phyloP scores from a whole-genome alignment of 148 eudicot species.

The Vaccinium myrtillus region DNA sequence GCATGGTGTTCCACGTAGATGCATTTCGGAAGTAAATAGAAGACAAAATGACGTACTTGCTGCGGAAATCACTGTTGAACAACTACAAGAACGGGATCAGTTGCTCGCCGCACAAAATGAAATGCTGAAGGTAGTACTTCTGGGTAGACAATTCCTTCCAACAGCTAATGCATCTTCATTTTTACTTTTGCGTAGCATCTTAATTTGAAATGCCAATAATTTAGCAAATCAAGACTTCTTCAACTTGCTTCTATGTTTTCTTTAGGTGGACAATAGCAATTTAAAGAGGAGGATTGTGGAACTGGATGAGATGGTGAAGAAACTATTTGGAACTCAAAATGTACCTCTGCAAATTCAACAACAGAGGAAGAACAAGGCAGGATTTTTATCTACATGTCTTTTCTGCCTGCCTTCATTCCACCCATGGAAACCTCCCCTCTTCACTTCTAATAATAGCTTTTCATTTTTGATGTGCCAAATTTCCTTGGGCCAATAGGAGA shows the following conservation, averaged over 20 bases:
- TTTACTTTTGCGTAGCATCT: not conserved
- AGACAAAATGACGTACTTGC: constrained; percentile 45
- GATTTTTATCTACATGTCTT: constrained; percentile 6
- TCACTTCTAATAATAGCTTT: not conserved
- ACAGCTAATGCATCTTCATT: not conserved
- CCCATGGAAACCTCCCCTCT: not conserved
- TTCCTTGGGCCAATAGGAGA: constrained; percentile 18
- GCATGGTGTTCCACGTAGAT: constrained; percentile 30
- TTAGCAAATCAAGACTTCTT: not conserved
- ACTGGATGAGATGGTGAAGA: constrained; percentile 50
- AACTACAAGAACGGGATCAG: constrained; percentile 52
- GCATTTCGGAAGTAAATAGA: constrained; percentile 38
- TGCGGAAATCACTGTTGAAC: constrained; percentile 41
- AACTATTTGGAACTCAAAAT: constrained; percentile 36
- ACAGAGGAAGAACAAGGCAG: constrained; percentile 27
- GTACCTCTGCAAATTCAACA: constrained; percentile 33
- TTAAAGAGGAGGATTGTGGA: constrained; percentile 47
- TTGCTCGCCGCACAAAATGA: constrained; percentile 57
- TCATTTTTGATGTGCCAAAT: constrained; percentile 2
- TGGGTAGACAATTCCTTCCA: not conserved
- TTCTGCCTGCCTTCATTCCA: not conserved
- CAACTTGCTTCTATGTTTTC: constrained; percentile 15
- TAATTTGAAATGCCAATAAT: not conserved
- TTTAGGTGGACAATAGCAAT: constrained; percentile 51
- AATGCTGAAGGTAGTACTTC: constrained; percentile 48